Percentiles rank a stretch among this genome's conserved stretches.
Evolutionary conservation across 208 protist genomes (phyloP).

Genomic region (Angomonas deanei): DNA sequence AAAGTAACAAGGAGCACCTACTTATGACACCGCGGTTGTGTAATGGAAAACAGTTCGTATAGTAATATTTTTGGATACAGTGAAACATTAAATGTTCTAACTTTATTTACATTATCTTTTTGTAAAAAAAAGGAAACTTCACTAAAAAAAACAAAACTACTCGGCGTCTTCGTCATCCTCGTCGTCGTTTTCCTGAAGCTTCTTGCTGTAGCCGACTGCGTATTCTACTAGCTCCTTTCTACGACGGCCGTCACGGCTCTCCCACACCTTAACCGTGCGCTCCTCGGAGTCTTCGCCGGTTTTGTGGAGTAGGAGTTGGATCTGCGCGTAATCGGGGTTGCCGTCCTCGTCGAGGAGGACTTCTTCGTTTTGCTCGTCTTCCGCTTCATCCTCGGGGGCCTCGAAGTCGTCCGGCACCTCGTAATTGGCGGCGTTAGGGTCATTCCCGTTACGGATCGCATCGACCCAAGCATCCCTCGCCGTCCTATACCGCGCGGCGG

Average conservation of each 20-base stretch:
- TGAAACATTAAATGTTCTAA: neutral
- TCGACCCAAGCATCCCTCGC: constrained; percentile 50
- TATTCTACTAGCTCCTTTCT: constrained; percentile 38
- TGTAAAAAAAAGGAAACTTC: neutral
- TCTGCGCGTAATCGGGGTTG: constrained; percentile 41
- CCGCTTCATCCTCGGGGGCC: constrained; percentile 68
- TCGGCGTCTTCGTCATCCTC: constrained; percentile 16
- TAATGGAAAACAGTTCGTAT: neutral
- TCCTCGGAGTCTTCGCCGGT: constrained; percentile 73
- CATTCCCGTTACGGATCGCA: constrained; percentile 18
- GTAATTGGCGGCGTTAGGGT: constrained; percentile 20
- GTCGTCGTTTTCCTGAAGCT: constrained; percentile 54
- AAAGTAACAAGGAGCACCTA: neutral
- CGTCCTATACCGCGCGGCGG: constrained; percentile 61
- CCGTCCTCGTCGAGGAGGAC: constrained; percentile 61
- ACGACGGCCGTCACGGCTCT: constrained; percentile 36
- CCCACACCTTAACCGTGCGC: constrained; percentile 68
- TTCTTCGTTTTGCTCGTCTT: constrained; percentile 67
- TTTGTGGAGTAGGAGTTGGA: constrained; percentile 37
- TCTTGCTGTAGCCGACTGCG: constrained; percentile 29
- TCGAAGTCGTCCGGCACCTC: constrained; percentile 39
- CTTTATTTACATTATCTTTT: neutral
- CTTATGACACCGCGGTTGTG: no score
- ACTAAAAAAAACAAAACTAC: constrained; percentile 6
- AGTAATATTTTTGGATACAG: neutral